Base-by-base conservation (phyloP, 768 basidiomycete species). In the Dendrothele bispora region DNA sequence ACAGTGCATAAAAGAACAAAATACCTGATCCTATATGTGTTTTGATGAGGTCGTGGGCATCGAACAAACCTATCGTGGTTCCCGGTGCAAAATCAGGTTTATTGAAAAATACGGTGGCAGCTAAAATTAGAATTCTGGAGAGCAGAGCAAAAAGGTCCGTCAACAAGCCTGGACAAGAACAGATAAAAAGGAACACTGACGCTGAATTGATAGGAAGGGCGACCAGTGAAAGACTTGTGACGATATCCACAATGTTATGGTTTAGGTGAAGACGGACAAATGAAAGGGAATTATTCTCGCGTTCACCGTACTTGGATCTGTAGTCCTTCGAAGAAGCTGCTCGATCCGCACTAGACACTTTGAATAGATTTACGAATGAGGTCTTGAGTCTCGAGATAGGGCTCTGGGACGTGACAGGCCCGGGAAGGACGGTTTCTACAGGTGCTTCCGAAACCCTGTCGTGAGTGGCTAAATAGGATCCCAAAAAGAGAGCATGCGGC, bases 181-280 rank as follows among this genome's bases (percentile, higher is more conserved):
- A 44, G 6, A 6, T 14, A 8, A 39, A 28, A 38, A 15, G 37
- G 14, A 37, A 43, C 35, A 53, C 67, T 56, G 48, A 83, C 84
- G 84, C 66, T 12, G 87, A 77, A 58, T 92, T 92, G 65, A 91
- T 88, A 14, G 84, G 73, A 14, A 91, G 74, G 0, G 91, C 91
- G 45, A 91, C 70, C 2, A 79, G 78, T 34, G 91, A 61, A 30
- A 92, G 66, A 52, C 80, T 81, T 29, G 70, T 52, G 10, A 78
- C 68, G 10, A 88, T 71, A 55, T 90, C 84, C 45, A 74, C 66
- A 55, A 79, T 69, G 1, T 75, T 73, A 52, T 84, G 81, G 24
- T 63, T 60, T n/a, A 86, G 65, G 56, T 85, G 83, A 17, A 77
- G 67, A 18, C 55, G 66, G 39, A 84, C 59, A 49, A 85, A 82